Conservation (phyloP, 352 stramenopile species). For the Pythium biforme region DNA sequence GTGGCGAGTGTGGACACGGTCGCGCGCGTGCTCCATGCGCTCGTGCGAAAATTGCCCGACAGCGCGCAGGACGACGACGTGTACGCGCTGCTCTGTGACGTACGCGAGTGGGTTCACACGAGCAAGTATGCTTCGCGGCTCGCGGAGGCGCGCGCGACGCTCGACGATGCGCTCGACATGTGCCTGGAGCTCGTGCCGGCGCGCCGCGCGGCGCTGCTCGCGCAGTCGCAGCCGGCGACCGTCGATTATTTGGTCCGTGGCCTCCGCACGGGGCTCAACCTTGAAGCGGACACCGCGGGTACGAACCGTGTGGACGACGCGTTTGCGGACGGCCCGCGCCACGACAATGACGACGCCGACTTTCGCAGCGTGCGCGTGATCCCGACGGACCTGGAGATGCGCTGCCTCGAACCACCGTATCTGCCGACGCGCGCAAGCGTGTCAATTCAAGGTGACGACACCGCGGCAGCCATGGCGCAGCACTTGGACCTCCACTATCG, state of each 20-base stretch:
- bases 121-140: neutral
- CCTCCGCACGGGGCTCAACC: neutral
- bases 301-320: neutral
- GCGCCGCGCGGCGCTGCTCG: neutral
- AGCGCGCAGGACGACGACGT: slow-evolving; percentile 21
- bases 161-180: slow-evolving; percentile 17
- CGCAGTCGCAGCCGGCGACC: neutral
- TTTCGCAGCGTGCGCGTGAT: slow-evolving; percentile 22
- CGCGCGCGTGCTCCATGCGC: slow-evolving; percentile 6
- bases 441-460: neutral
- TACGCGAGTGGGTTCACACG: slow-evolving; percentile 7
- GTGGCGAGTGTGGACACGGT: slow-evolving; percentile 1
- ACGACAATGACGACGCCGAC: slow-evolving; percentile 30
- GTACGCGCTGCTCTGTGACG: slow-evolving; percentile 4
- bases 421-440: slow-evolving; percentile 10
- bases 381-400: slow-evolving; percentile 30
- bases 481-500: slow-evolving; percentile 31
- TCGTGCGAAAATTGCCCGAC: slow-evolving; percentile 16
- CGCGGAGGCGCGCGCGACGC: neutral
- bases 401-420: slow-evolving; percentile 19
- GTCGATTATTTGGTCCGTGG: slow-evolving; percentile 13
- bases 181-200: slow-evolving; percentile 26
- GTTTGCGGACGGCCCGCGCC: slow-evolving; percentile 17
- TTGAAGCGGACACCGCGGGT: neutral
- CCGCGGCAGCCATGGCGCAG: slow-evolving; percentile 1